Percentiles rank a stretch among this genome's conserved stretches.
Conservation (phyloP, 2,329 filamentous ascomycete genomes). For the Pseudogymnoascus destructans region DNA sequence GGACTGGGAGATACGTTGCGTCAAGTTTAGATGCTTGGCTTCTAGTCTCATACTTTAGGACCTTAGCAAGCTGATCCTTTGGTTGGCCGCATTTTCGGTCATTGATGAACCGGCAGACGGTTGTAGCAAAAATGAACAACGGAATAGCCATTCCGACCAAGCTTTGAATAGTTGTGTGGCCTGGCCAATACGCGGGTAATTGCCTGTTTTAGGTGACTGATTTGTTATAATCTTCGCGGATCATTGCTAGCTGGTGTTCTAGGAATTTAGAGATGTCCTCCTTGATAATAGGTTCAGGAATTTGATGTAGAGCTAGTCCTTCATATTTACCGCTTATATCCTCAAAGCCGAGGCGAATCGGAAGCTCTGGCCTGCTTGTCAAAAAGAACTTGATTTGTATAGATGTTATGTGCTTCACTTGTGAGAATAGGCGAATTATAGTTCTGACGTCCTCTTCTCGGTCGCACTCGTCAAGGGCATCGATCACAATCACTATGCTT, state of each 20-base stretch:
- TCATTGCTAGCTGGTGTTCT: slow-evolving; percentile 12
- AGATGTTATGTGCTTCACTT: slow-evolving; percentile 8
- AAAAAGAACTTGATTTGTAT: slow-evolving; percentile 17
- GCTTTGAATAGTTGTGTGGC: slow-evolving; percentile 14
- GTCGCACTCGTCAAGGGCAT: slow-evolving; percentile 27
- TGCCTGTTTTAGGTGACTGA: slow-evolving; percentile 12
- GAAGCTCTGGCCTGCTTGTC: slow-evolving; percentile 20
- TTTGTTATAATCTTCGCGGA: slow-evolving; percentile 11
- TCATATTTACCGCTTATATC: slow-evolving; percentile 12
- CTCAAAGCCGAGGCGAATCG: slow-evolving; percentile 16
- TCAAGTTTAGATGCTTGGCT: slow-evolving; percentile 17
- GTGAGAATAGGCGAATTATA: slow-evolving; percentile 15
- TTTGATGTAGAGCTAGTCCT: slow-evolving; percentile 17
- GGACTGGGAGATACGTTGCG: slow-evolving; percentile 19
- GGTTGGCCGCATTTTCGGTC: slow-evolving; percentile 18
- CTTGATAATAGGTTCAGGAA: slow-evolving; percentile 14
- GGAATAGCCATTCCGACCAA: slow-evolving; percentile 25
- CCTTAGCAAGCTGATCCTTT: slow-evolving; percentile 17
- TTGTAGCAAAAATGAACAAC: slow-evolving; percentile 28
- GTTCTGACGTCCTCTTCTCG: slow-evolving; percentile 14
- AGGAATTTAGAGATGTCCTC: slow-evolving; percentile 17
- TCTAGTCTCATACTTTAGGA: slow-evolving; percentile 19
- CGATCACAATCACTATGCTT: slow-evolving; percentile 17
- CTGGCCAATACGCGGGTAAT: slow-evolving; percentile 25
- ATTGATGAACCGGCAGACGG: slow-evolving; percentile 23